Conservation (phyloP, 1,284 basidiomycete species). For the Coniophora puteana region DNA sequence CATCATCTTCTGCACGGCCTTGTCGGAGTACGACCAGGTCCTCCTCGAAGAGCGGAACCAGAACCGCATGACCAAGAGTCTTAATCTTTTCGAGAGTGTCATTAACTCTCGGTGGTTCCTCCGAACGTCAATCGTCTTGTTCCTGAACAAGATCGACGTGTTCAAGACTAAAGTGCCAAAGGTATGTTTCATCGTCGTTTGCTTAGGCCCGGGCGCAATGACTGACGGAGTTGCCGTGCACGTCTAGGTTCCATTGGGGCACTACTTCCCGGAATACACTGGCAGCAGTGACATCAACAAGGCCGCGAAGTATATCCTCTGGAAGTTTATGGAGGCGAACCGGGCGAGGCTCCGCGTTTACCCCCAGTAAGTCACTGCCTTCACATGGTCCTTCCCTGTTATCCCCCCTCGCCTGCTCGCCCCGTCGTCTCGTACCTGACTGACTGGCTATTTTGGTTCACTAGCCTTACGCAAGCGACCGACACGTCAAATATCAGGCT, state of each 20-base stretch:
- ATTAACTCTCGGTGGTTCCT: conserved; percentile 80
- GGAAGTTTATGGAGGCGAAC: conserved; percentile 93
- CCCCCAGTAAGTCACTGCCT: conserved; percentile 69
- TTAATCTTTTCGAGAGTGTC: conserved; percentile 77
- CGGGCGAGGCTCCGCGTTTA: conserved; percentile 81
- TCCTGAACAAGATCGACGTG: conserved; percentile 75
- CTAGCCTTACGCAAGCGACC: conserved; percentile 68
- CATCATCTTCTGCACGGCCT: conserved; percentile 73
- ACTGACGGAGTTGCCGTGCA: too few relatives aligned
- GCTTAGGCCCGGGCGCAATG: too few relatives aligned
- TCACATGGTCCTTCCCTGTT: not conserved
- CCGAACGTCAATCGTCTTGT: conserved; percentile 67
- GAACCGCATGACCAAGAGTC: conserved; percentile 77
- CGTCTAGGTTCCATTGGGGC: conserved; percentile 70
- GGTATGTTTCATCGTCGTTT: conserved; percentile 18
- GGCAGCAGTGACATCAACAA: conserved; percentile 92
- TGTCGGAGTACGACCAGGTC: conserved; percentile 74
- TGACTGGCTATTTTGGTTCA: not conserved
- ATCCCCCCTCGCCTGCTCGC: conserved; percentile 1
- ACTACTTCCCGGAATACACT: conserved; percentile 90
- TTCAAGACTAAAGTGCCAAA: conserved; percentile 77
- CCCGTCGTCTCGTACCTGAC: not conserved
- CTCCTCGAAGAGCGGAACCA: conserved; percentile 40
- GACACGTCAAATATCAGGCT: conserved; percentile 77
- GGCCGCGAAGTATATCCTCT: conserved; percentile 94